Conservation (phyloP, 257 asterid genomes). For the Eustoma russellianum region DNA sequence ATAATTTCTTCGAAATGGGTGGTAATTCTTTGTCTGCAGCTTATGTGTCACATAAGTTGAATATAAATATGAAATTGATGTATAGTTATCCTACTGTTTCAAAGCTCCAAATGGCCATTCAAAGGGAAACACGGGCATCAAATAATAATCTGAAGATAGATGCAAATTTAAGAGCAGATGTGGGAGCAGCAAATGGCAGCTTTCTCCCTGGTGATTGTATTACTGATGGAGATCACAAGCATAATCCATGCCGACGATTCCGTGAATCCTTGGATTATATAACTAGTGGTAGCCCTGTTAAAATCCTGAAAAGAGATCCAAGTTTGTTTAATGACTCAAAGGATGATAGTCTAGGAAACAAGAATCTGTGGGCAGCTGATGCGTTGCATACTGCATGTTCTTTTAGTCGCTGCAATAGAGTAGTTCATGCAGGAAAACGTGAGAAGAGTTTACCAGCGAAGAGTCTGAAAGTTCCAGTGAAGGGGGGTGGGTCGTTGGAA, state of each 20-base stretch:
- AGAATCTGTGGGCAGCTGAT: conserved; percentile 20
- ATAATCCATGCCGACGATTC: conserved; percentile 20
- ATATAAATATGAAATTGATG: conserved; percentile 72
- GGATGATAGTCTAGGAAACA: conserved; percentile 21
- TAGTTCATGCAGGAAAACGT: conserved; percentile 36
- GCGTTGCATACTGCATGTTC: conserved; percentile 40
- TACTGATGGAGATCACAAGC: conserved; percentile 9
- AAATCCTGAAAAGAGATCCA: conserved; percentile 38
- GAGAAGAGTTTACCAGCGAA: conserved; percentile 22
- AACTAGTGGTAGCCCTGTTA: conserved; percentile 25
- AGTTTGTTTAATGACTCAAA: conserved; percentile 11
- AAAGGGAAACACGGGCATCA: conserved; percentile 21
- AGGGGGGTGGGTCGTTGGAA: conserved; percentile 39
- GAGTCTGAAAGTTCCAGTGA: conserved; percentile 32
- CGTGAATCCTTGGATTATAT: conserved; percentile 14
- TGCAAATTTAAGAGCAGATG: conserved; percentile 21
- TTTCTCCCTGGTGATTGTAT: conserved; percentile 18
- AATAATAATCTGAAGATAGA: conserved; percentile 20
- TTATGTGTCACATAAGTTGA: conserved; percentile 62
- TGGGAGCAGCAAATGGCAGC: conserved; percentile 17
- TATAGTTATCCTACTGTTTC: conserved; percentile 63
- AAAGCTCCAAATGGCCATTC: conserved; percentile 61
- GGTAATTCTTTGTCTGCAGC: conserved; percentile 89
- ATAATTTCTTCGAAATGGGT: conserved; percentile 77
- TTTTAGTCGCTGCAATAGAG: conserved; percentile 74